Evolutionary conservation across 140 eudicot species (phyloP), one percentile per base, ranked within the genome.

Genomic region (Stevia rebaudiana): DNA sequence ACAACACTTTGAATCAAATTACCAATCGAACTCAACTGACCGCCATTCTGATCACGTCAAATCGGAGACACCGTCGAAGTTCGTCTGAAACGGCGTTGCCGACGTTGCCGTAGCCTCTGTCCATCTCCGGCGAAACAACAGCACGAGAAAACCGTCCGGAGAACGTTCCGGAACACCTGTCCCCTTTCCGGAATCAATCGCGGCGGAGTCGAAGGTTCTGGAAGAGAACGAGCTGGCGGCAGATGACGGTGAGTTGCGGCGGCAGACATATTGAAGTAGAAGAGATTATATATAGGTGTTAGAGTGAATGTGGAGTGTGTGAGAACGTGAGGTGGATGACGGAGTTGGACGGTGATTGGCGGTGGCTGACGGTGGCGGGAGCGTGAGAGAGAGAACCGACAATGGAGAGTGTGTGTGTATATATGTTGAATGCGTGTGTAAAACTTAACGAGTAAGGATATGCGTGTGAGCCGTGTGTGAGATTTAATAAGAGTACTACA

Each of bases 161-260:
- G 1, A 33, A 70, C 75, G 30, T 63, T 70, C 47, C 76, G 70
- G 5, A 76, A 39, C 1, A 76, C 76, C 30, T 63, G 73, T 12
- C 80, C 80, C 28, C 80, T 28, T 54, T 76, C 55, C 1, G 80
- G 80, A 33, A 76, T 64, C 72, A 76, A 63, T 8, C 80, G 67
- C 9, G 76, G 80, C 21, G 67, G 50, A 31, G 43, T 15, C 1
- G 65, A 61, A 61, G 61, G 60, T 61, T 35, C 53, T 31, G 7
- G 72, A 73, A 54, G 6, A 19, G 65, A 65, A 11, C 18, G 53
- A 24, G 13, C 30, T 16, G 59, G 43, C 12, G 70, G 51, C 17
- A n/a, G 60, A 25, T 33, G 47, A 5, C 6, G 75, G 57, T n/a
- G 63, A 65, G 65, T 10, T 46, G 42, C 28, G 17, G 58, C 19